Evolutionary conservation across 306 rosid species (phyloP).

Genomic region (Erythrophleum fordii): DNA sequence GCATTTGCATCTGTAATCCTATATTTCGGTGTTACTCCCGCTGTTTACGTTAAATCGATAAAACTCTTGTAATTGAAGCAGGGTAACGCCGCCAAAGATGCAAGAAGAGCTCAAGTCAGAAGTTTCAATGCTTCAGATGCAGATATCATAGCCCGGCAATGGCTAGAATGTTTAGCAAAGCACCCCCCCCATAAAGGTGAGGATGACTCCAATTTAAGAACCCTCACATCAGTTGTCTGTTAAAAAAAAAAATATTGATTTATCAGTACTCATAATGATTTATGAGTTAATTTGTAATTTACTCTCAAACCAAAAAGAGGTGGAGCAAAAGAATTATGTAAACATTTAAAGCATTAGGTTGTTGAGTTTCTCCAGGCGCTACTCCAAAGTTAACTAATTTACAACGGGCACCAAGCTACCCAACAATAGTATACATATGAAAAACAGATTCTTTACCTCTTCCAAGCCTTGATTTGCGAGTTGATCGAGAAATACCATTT

Average conservation of each 20-base stretch:
- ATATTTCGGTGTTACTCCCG: slow-evolving; percentile 29
- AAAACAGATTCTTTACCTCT: slow-evolving; percentile 56
- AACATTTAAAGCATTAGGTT: not conserved
- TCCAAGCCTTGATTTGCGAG: slow-evolving; percentile 72
- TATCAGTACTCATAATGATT: not conserved
- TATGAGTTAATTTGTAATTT: slow-evolving; percentile 18
- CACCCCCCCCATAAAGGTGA: slow-evolving; percentile 17
- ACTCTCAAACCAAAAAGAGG: slow-evolving; percentile 5
- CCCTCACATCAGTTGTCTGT: slow-evolving; percentile 47
- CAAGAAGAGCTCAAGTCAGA: slow-evolving; percentile 22
- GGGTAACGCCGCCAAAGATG: slow-evolving; percentile 24
- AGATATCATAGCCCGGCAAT: slow-evolving; percentile 13
- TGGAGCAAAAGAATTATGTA: not conserved
- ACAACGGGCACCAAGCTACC: not conserved
- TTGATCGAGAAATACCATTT: slow-evolving; percentile 48
- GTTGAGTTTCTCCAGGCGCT: slow-evolving; percentile 4
- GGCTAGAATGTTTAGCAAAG: slow-evolving; percentile 17
- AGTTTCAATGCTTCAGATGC: slow-evolving; percentile 27
- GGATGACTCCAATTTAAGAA: slow-evolving; percentile 22
- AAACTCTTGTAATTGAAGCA: slow-evolving; percentile 31
- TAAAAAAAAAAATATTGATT: slow-evolving; percentile 37
- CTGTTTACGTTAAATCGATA: slow-evolving; percentile 17
- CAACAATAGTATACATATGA: not conserved
- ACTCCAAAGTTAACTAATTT: not conserved
- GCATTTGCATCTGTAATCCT: slow-evolving; percentile 32